A percentile compares a stretch with the other conserved stretches of the same genome.
Conservation (phyloP, 345 rosid genomes). For the Lumnitzera littorea region DNA sequence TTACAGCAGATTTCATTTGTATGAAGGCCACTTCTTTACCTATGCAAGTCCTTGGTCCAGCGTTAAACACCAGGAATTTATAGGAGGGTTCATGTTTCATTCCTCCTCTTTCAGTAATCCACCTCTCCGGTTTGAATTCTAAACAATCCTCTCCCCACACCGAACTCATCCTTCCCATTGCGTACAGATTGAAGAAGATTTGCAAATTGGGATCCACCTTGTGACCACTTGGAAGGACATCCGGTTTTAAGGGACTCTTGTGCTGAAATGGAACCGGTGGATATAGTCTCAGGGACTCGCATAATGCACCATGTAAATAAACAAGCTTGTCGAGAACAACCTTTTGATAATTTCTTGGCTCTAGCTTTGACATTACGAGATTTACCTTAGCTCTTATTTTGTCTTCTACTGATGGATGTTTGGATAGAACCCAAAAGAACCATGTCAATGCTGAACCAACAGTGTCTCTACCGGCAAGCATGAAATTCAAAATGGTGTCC, state of each 20-base stretch:
- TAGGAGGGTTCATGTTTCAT: constrained; percentile 24
- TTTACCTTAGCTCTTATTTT: constrained; percentile 41
- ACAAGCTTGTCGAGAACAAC: constrained; percentile 10
- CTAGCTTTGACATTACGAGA: background rate
- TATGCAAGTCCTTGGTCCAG: constrained; percentile 28
- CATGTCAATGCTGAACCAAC: constrained; percentile 31
- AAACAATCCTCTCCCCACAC: constrained; percentile 26
- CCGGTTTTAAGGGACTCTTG: constrained; percentile 14
- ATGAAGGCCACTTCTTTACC: constrained; percentile 28
- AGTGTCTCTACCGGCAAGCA: constrained; percentile 53
- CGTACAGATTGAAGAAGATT: constrained; percentile 14
- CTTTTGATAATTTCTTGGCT: constrained; percentile 2
- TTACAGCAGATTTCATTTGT: constrained; percentile 22
- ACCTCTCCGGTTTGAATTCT: constrained; percentile 39
- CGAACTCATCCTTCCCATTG: constrained; percentile 26
- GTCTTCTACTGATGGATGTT: constrained; percentile 17
- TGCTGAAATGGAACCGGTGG: constrained; percentile 29
- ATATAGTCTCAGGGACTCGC: constrained; percentile 30
- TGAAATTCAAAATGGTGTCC: constrained; percentile 41
- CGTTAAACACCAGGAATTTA: constrained; percentile 21
- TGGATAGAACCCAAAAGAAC: constrained; percentile 43
- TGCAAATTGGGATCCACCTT: constrained; percentile 5
- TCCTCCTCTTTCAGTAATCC: constrained; percentile 17
- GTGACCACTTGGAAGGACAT: constrained; percentile 36
- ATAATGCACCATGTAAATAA: constrained; percentile 29